These are phyloP conservation scores for Allantophomopsis cytisporea DNA, from an alignment of 2,329 filamentous ascomycete species.

Conservation along the genomic window DNA sequence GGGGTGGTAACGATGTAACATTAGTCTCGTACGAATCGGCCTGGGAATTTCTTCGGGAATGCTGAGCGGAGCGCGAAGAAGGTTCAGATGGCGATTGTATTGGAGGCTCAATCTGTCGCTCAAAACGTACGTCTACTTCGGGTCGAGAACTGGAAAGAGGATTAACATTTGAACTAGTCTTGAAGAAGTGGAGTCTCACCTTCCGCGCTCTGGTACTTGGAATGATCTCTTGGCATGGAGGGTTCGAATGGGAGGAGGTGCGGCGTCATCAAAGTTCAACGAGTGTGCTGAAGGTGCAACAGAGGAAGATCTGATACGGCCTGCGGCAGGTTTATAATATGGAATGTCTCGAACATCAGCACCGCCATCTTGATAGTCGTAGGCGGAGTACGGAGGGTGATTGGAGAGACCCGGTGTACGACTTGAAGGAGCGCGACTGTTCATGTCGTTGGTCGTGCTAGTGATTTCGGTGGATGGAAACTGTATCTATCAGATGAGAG, in stretches of 20 bases:
- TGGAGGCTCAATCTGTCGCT: background rate
- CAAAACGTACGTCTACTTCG: background rate
- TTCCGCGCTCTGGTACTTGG: background rate
- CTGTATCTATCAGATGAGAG: background rate
- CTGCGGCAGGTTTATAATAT: slow-evolving; percentile 5
- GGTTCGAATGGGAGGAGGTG: background rate
- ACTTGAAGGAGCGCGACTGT: background rate
- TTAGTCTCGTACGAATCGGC: slow-evolving; percentile 12
- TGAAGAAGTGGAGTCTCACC: background rate
- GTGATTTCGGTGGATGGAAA: background rate
- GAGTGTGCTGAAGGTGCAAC: background rate
- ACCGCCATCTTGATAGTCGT: slow-evolving; percentile 1
- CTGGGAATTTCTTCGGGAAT: slow-evolving; percentile 9
- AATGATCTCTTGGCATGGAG: background rate
- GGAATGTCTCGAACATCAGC: slow-evolving; percentile 13
- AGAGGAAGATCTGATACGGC: background rate
- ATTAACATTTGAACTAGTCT: background rate
- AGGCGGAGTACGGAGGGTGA: background rate
- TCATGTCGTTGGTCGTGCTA: background rate
- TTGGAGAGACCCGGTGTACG: background rate
- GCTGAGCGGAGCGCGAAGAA: no score
- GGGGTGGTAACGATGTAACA: slow-evolving; percentile 12
- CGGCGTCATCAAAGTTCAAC: background rate
- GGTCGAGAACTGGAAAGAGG: background rate
- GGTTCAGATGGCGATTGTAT: background rate